Percentiles rank a stretch among this genome's conserved stretches.
phyloP scores from a whole-genome alignment of 495 filamentous ascomycete genomes.

The Umbilicaria muhlenbergii region DNA sequence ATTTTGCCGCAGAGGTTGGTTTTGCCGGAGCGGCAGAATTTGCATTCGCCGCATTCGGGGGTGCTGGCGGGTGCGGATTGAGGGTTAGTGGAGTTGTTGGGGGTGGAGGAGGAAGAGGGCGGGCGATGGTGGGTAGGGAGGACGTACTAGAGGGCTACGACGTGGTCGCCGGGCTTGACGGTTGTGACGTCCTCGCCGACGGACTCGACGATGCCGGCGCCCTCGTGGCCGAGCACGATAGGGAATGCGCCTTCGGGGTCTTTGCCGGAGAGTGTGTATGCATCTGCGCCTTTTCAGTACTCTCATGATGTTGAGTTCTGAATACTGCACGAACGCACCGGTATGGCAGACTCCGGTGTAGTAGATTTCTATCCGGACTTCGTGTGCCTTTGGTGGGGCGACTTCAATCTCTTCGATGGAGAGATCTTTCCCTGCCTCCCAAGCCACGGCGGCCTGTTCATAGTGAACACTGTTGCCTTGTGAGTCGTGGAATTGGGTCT shows the following conservation, averaged over 20 bases:
- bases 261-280: slow-evolving; percentile 95
- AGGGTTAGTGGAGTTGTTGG: not conserved
- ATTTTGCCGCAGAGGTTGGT: slow-evolving; percentile 99
- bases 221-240: slow-evolving; percentile 90
- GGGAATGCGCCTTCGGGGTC: slow-evolving; percentile 98
- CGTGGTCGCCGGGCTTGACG: slow-evolving; percentile 84
- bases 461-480: slow-evolving; percentile 1
- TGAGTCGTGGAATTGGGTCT: not conserved
- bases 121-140: slow-evolving; percentile 1
- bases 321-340: slow-evolving; percentile 48
- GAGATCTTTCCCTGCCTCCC: slow-evolving; percentile 84
- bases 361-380: slow-evolving; percentile 90
- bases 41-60: slow-evolving; percentile 93
- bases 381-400: slow-evolving; percentile 75
- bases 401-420: slow-evolving; percentile 88
- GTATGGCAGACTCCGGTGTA: slow-evolving; percentile 99
- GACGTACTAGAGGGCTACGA: slow-evolving; percentile 84
- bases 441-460: slow-evolving; percentile 76
- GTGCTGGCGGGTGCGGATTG: slow-evolving; percentile 38
- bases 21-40: slow-evolving; percentile 98
- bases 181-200: slow-evolving; percentile 89
- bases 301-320: too few relatives aligned
- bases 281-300: slow-evolving; percentile 42
- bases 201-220: slow-evolving; percentile 92
- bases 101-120: not conserved